phyloP scores from a whole-genome alignment of 306 rosid species.

The Sicyos edulis region DNA sequence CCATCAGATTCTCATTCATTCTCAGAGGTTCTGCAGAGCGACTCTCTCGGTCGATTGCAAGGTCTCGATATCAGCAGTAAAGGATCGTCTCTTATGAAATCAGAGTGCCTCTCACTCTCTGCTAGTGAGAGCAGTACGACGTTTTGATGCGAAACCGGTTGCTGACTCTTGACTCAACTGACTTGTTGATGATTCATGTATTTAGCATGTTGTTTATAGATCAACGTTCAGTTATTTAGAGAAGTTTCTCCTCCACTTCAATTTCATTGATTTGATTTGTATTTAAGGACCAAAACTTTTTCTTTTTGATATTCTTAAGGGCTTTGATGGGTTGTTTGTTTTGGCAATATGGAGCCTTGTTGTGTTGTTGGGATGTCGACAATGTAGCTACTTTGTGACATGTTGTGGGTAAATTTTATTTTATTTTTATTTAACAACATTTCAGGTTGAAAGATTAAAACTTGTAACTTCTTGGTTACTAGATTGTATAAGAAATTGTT shows the following conservation, averaged over 20 bases:
- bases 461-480: no score
- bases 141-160: constrained; percentile 44
- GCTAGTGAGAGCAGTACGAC: constrained; percentile 87
- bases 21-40: constrained; percentile 68
- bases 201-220: constrained; percentile 46
- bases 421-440: no score
- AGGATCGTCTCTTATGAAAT: constrained; percentile 58
- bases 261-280: constrained; percentile 18
- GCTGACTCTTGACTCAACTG: constrained; percentile 57
- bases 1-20: constrained; percentile 55
- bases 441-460: no score
- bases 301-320: neutral
- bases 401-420: neutral
- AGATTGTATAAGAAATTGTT: no score
- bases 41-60: constrained; percentile 74
- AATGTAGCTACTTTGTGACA: neutral
- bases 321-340: constrained; percentile 4
- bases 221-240: constrained; percentile 52
- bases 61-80: constrained; percentile 84
- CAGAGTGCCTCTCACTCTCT: constrained; percentile 78
- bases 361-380: constrained; percentile 13
- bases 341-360: neutral
- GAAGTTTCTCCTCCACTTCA: constrained; percentile 33
- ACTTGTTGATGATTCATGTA: constrained; percentile 36
- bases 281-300: neutral